Evolutionary conservation across 2,329 filamentous ascomycete genomes (phyloP), one percentile per base, ranked within the genome.

Genomic region (Ophiognomonia clavigignenti-juglandacearum): DNA sequence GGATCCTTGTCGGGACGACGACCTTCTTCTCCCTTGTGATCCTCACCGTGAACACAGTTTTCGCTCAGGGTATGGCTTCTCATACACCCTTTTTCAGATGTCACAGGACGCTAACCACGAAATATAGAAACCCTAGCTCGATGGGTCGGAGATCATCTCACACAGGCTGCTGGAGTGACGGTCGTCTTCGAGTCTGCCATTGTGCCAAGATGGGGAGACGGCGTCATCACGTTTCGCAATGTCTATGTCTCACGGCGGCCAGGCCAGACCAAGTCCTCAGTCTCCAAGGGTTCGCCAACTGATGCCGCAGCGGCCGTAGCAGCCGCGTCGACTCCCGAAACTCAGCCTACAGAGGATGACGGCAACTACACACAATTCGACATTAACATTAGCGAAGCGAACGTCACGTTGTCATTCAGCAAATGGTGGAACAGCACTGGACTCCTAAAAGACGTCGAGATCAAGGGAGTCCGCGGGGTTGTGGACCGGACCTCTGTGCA

Each of bases 381-480:
- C 60, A 74, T 98, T 14, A 96, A 90, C 0, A 88, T 98, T 50
- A 88, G 93, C 53, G 95, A 88, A 1, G 88, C 98, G 52, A 96
- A 98, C 60, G 92, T 98, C 35, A 97, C 92, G 0, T 66, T 98
- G 22, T 98, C 93, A 0, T 97, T 98, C 57, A 77, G 90, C n/a
- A 97, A 96, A 63, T 98, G 93, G 93, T 95, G 95, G 81, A 97
- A 96, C 57, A 92, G 93, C 19, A 96, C 92, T 64, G 93, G 93
- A 0, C 75, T 95, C 6, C 72, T 98, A 8, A 85, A 88, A 57
- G 88, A 97, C 61, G 93, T 98, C 35, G 90, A 96, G 61, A 85
- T 98, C 43, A 93, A 90, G 61, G 93, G 93, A 4, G 87, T 98
- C 24, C 81, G 93, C 50, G 93, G 93, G 19, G 88, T 97, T 5